A percentile compares a stretch with the other conserved stretches of the same genome.
phyloP scores from a whole-genome alignment of 2,329 filamentous ascomycete species.

The Trichoderma afroharzianum region DNA sequence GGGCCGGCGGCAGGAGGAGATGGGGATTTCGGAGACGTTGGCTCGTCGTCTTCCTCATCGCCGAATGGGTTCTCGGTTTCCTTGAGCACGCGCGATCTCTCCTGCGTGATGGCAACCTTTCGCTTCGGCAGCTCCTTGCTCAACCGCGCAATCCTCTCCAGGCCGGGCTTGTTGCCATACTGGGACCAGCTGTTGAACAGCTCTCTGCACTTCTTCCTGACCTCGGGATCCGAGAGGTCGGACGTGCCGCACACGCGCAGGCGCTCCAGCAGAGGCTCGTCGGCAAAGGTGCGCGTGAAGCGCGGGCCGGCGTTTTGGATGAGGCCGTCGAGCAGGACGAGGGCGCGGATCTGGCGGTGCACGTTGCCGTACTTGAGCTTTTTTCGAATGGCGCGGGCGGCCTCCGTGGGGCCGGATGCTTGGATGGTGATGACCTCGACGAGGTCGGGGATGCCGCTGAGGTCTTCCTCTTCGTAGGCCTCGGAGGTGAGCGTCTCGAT shows the following conservation, averaged over 20 bases:
- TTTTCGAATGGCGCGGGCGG: constrained; percentile 88
- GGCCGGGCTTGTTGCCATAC: constrained; percentile 76
- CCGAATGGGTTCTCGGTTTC: constrained; percentile 75
- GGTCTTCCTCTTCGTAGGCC: constrained; percentile 83
- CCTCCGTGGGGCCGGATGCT: constrained; percentile 79
- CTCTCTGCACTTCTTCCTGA: constrained; percentile 83
- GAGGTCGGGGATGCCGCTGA: constrained; percentile 87
- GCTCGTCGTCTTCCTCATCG: constrained; percentile 60
- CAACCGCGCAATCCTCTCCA: constrained; percentile 74
- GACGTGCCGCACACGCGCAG: constrained; percentile 84
- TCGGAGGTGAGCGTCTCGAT: constrained; percentile 89
- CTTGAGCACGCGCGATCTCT: constrained; percentile 75
- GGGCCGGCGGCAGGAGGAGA: constrained; percentile 24
- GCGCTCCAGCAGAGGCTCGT: constrained; percentile 88
- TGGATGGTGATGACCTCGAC: constrained; percentile 93
- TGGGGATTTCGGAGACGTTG: constrained; percentile 28
- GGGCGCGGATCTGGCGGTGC: constrained; percentile 86
- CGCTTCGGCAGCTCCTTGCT: constrained; percentile 65
- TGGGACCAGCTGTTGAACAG: constrained; percentile 87
- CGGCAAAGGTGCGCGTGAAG: constrained; percentile 83
- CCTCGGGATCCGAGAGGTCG: constrained; percentile 75
- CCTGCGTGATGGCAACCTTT: constrained; percentile 71
- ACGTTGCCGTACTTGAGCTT: constrained; percentile 97
- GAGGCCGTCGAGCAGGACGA: constrained; percentile 85
- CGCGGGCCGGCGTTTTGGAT: constrained; percentile 89